Percentiles rank a stretch among this genome's conserved stretches.
Conservation (phyloP, 805 yeast species). For the Metschnikowia kofuensis region DNA sequence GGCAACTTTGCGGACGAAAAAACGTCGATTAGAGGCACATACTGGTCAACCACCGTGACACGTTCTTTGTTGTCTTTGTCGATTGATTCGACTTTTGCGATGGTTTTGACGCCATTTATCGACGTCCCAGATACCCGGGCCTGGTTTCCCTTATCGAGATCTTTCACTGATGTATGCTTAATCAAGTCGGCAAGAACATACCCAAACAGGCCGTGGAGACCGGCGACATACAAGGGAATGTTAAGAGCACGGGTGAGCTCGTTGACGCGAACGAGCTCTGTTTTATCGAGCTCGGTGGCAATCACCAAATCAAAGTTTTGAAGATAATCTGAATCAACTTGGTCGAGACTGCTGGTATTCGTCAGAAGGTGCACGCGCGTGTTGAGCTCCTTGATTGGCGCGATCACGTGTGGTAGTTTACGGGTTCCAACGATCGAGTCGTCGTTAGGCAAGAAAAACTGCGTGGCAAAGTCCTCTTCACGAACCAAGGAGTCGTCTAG, state of each 20-base stretch:
- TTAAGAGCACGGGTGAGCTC: conserved; percentile 49
- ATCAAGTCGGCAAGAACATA: conserved; percentile 78
- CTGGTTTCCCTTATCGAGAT: conserved; percentile 48
- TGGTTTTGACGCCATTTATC: conserved; percentile 45
- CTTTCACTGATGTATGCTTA: conserved; percentile 53
- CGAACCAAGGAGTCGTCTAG: conserved; percentile 54
- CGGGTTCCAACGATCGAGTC: conserved; percentile 51
- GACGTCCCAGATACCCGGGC: conserved; percentile 42
- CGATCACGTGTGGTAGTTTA: conserved; percentile 53
- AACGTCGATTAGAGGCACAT: conserved; percentile 32
- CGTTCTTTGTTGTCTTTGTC: conserved; percentile 42
- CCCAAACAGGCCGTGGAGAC: conserved; percentile 79
- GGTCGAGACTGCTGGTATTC: conserved; percentile 26
- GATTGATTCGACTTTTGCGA: conserved; percentile 29
- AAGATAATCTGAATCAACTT: conserved; percentile 37
- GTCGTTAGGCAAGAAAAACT: conserved; percentile 64
- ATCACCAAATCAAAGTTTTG: conserved; percentile 65
- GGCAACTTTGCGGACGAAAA: conserved; percentile 36
- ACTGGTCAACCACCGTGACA: conserved; percentile 37
- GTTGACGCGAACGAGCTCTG: conserved; percentile 49
- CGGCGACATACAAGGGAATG: conserved; percentile 67
- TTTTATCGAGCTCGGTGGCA: conserved; percentile 59
- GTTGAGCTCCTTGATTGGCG: conserved; percentile 68
- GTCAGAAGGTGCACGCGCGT: conserved; percentile 64
- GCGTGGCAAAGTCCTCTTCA: conserved; percentile 66